Evolutionary conservation across 805 yeast genomes (phyloP), one percentile per base, ranked within the genome.

Genomic region (Torulaspora maleeae): DNA sequence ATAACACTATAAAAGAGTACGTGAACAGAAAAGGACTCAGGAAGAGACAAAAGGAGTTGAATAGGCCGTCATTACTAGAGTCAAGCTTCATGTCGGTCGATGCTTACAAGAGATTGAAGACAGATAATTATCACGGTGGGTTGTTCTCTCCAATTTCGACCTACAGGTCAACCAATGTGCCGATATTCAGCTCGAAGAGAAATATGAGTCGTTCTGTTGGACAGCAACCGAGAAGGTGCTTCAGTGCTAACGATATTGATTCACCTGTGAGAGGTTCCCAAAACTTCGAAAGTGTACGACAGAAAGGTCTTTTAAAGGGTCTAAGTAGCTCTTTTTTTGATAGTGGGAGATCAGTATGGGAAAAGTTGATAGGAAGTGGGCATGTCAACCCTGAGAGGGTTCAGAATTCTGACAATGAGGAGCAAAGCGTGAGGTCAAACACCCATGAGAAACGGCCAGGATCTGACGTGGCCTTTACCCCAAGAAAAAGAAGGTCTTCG

Each of bases 121-220:
- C 45, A 27, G 47, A 44, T 17, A 55, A 50, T 27, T 49, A 51
- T n/a, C 55, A 50, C 34, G 35, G 53, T 12, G 59, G 58, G n/a
- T 38, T 49, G 12, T 53, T 45, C 36, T 55, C 59, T 2, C 46
- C 52, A 8, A 38, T 59, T 29, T 51, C 61, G 15, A 51, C 55
- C 7, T 52, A 54, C 20, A 52, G 54, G 27, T 50, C 55, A 27
- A 34, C 55, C 11, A 48, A 45, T 38, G 52, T 38, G 19, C 47
- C 47, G 3, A 50, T 56, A 22, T 56, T 57, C 45, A 49, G 48
- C 38, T 47, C 57, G 19, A 51, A 49, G 38, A 56, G 63, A 47
- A 48, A 48, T 10, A 44, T 53, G 49, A 50, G 50, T 38, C 34
- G 44, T 3, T 38, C 38, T 19, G 34, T 32, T 12, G 9, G 25